Percentiles rank a stretch among this genome's conserved stretches.
These are phyloP conservation scores for Proliferodiscus dingleyae DNA, from an alignment of 2,329 filamentous ascomycete genomes.

Conservation along the genomic window DNA sequence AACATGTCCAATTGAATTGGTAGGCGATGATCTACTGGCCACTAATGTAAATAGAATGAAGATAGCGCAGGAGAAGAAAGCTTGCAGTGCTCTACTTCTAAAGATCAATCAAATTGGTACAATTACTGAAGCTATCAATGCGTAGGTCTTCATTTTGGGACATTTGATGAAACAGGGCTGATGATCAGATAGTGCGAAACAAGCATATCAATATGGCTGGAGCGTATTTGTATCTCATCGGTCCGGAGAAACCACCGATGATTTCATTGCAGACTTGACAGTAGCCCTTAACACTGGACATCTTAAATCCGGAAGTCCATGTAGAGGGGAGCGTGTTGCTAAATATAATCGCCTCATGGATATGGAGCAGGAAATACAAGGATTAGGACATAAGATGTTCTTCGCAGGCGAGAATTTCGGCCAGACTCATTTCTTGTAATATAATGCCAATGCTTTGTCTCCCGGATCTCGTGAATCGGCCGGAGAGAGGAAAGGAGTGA, in stretches of 20 bases:
- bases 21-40: conserved; percentile 38
- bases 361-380: conserved; percentile 33
- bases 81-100: conserved; percentile 37
- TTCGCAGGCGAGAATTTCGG: too few relatives aligned
- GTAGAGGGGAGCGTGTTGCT: conserved; percentile 36
- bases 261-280: conserved; percentile 37
- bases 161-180: background rate
- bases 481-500: too few relatives aligned
- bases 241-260: conserved; percentile 38
- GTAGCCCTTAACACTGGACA: conserved; percentile 36
- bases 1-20: conserved; percentile 31
- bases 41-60: conserved; percentile 35
- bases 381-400: too few relatives aligned
- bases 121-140: conserved; percentile 36
- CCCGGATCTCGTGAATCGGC: too few relatives aligned
- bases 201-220: conserved; percentile 27
- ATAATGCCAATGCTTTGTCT: too few relatives aligned
- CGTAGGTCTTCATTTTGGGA: conserved; percentile 32
- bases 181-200: conserved; percentile 3
- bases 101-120: conserved; percentile 42
- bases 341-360: conserved; percentile 41
- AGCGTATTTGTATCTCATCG: conserved; percentile 38
- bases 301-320: conserved; percentile 36
- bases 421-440: too few relatives aligned
- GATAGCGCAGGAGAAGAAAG: conserved; percentile 33